Percentiles rank a stretch among this genome's conserved stretches.
phyloP scores from a whole-genome alignment of 495 filamentous ascomycete genomes.

The Hypoxylon trugodes region DNA sequence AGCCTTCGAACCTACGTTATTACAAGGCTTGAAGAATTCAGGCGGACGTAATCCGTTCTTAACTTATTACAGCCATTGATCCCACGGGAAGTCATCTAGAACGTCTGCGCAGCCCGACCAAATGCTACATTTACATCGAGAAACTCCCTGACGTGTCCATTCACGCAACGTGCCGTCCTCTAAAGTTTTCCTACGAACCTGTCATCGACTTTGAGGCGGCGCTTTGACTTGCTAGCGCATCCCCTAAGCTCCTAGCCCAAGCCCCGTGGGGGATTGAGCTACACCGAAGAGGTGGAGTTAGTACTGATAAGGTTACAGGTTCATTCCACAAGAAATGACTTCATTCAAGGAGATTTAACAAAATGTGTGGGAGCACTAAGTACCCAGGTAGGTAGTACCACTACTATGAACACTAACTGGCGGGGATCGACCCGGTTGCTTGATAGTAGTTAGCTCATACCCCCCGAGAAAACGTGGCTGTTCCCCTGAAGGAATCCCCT shows the following conservation, averaged over 20 bases:
- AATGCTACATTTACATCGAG: not conserved
- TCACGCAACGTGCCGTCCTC: not conserved
- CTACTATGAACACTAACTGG: conserved; percentile 10
- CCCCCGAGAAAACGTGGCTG: conserved; percentile 18
- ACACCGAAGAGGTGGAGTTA: conserved; percentile 24
- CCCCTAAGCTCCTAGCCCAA: conserved; percentile 20
- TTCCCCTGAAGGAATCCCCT: conserved; percentile 15
- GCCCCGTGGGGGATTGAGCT: conserved; percentile 30
- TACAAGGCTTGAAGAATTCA: not conserved
- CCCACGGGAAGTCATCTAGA: not conserved
- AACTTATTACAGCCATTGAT: not conserved
- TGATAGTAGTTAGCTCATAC: not conserved
- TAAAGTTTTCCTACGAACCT: not conserved
- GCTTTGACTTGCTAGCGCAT: conserved; percentile 33
- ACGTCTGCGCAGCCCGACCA: conserved; percentile 4
- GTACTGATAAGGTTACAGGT: not conserved
- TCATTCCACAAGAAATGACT: not conserved
- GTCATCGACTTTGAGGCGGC: conserved; percentile 2
- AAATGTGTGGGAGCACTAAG: not conserved
- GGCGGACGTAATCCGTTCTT: not conserved
- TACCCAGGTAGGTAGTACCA: not conserved
- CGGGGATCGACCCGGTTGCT: conserved; percentile 20
- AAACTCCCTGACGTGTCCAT: not conserved
- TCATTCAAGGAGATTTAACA: not conserved
- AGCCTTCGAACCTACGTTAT: no score